Percentiles rank a stretch among this genome's conserved stretches.
Conservation (phyloP, 1,284 basidiomycete species). For the Gymnopus androsaceus region DNA sequence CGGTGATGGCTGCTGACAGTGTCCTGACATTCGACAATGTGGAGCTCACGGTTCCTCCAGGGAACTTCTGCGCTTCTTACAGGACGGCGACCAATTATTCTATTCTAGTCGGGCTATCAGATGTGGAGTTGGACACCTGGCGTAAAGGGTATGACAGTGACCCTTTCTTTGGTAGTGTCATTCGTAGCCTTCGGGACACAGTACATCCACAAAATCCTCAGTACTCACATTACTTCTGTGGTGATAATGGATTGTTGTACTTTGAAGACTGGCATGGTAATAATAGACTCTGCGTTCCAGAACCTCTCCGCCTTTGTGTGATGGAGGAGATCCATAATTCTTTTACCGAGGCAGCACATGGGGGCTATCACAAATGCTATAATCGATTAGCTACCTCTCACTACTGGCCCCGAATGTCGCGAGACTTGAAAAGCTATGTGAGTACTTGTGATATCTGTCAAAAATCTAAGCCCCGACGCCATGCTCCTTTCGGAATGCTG, state of each 20-base stretch:
- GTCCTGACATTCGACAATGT: no score
- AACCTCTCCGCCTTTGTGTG: conserved; percentile 16
- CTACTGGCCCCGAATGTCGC: conserved; percentile 30
- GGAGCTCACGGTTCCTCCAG: no score
- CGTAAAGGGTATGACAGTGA: not conserved
- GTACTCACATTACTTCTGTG: conserved; percentile 18
- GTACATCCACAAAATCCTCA: not conserved
- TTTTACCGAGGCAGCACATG: conserved; percentile 30
- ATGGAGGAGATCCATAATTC: conserved; percentile 30
- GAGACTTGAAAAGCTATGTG: conserved; percentile 24
- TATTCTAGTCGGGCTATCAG: not conserved
- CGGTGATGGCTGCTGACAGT: no score
- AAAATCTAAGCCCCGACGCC: conserved; percentile 29
- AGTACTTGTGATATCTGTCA: conserved; percentile 35
- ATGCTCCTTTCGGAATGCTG: conserved; percentile 17
- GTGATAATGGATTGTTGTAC: conserved; percentile 26
- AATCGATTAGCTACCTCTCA: conserved; percentile 23
- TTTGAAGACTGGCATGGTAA: conserved; percentile 25
- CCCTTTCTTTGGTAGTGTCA: not conserved
- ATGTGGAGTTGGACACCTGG: not conserved
- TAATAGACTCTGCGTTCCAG: conserved; percentile 27
- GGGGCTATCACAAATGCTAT: conserved; percentile 28
- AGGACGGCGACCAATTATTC: not conserved
- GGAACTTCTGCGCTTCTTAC: no score
- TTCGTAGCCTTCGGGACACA: not conserved